Evolutionary conservation across 129 eudicot genomes (phyloP).

Genomic region (Helichrysum umbraculigerum): DNA sequence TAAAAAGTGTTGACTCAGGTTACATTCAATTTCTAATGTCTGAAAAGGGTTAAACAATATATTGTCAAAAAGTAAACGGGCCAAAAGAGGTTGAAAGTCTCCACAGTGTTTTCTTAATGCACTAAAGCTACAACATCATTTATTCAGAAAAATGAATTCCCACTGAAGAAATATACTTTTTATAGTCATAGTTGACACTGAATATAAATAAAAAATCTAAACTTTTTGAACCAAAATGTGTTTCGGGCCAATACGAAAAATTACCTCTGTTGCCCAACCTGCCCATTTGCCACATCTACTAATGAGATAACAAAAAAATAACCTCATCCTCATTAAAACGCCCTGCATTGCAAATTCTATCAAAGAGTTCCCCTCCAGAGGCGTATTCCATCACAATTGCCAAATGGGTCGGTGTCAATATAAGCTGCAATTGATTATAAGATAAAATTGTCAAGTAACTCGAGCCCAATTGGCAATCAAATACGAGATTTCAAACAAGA

Average conservation of each 20-base stretch:
- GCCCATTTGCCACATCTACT: background rate
- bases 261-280: background rate
- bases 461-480: background rate
- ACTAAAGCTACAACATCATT: too few relatives aligned
- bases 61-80: background rate
- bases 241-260: background rate
- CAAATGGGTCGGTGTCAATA: slow-evolving; percentile 65
- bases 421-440: slow-evolving; percentile 36
- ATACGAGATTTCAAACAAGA: background rate
- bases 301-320: background rate
- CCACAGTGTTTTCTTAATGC: background rate
- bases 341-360: slow-evolving; percentile 55
- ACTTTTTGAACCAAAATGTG: background rate
- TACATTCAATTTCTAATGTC: background rate
- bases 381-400: slow-evolving; percentile 76
- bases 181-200: background rate
- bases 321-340: slow-evolving; percentile 70
- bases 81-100: background rate
- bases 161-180: background rate
- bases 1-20: background rate
- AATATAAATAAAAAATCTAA: too few relatives aligned
- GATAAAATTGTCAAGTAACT: slow-evolving; percentile 6
- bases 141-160: background rate
- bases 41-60: background rate
- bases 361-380: slow-evolving; percentile 72